phyloP scores from a whole-genome alignment of 73 alveolate species.

The Paramecium bursaria region DNA sequence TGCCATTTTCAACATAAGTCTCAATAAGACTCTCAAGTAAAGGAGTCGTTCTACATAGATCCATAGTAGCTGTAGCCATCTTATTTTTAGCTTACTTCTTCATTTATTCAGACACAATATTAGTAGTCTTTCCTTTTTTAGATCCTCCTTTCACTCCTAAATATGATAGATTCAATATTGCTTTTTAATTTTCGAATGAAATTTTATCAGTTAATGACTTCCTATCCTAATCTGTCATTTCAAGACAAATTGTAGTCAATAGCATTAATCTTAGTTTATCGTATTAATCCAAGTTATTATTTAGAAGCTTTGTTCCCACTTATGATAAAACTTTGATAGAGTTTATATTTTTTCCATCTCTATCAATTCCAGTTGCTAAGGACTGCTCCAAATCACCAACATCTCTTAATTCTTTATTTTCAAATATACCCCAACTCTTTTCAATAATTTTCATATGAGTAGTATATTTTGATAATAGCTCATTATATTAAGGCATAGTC shows the following conservation, averaged over 20 bases:
- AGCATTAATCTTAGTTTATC: constrained; percentile 65
- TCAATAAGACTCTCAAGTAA: constrained; percentile 59
- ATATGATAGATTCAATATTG: constrained; percentile 36
- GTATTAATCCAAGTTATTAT: constrained; percentile 54
- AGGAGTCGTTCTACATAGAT: constrained; percentile 68
- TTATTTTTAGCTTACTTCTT: constrained; percentile 63
- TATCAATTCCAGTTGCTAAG: constrained; percentile 67
- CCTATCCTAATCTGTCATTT: constrained; percentile 65
- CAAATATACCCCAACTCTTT: constrained; percentile 63
- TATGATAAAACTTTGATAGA: constrained; percentile 11
- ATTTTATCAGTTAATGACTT: constrained; percentile 52
- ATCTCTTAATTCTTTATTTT: constrained; percentile 50
- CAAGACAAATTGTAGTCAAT: constrained; percentile 44
- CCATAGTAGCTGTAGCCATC: constrained; percentile 39
- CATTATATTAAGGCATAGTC: constrained; percentile 62
- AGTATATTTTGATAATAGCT: constrained; percentile 56
- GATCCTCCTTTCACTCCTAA: constrained; percentile 62
- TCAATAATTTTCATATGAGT: constrained; percentile 59
- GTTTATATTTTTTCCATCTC: constrained; percentile 58
- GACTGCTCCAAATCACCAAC: constrained; percentile 62
- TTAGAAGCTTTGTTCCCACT: constrained; percentile 48
- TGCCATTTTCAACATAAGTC: constrained; percentile 53
- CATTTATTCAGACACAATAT: constrained; percentile 47
- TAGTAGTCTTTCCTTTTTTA: constrained; percentile 40
- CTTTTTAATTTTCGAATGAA: constrained; percentile 33